Base-by-base conservation (phyloP, 192 early-diverging fungal species). In the Coemansia aciculifera region DNA sequence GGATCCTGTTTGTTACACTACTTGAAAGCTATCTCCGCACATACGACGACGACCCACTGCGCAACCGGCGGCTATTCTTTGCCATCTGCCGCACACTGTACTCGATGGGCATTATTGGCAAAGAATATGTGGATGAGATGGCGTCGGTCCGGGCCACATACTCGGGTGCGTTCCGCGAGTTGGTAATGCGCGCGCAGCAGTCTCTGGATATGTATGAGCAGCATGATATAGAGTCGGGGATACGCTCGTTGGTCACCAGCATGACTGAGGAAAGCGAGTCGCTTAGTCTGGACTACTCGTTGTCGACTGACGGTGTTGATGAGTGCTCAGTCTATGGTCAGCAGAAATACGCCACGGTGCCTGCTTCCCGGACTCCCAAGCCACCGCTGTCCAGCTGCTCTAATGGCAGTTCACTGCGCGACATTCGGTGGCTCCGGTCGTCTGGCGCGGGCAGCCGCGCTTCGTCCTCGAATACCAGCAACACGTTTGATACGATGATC, bases 1-100 rank as follows among this genome's bases (percentile, higher is more conserved):
- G 91, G 31, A 79, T 98, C 36, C 75, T 98, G 0, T 84, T 98
- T 15, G 95, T 96, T 0, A 90, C 93, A 21, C 75, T 98, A 21
- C 84, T 98, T 2, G 96, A 98, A 63, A 92, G 92, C 71, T 98
- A 95, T 83, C 95, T 94, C 70, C 75, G 86, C 36, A 75, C 94
- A 21, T 96, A 97, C 77, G 94, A 94, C 73, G 88, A 94, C 54
- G 87, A 88, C 40, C 92, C 93, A 2, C 88, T 95, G 72, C 86
- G 89, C 48, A 97, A 95, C 71, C 90, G 90, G 23, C 80, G 86
- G 40, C 79, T 97, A 17, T 98, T 98, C 65, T 93, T 91, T 66
- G 79, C 92, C 13, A 90, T 98, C 34, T 97, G 96, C 71, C 89
- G 91, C 52, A 95, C 92, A 7, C 81, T 98, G 12, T 89, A 85